Base-by-base conservation (phyloP, 2,329 filamentous ascomycete species). In the Microdochium nivale region DNA sequence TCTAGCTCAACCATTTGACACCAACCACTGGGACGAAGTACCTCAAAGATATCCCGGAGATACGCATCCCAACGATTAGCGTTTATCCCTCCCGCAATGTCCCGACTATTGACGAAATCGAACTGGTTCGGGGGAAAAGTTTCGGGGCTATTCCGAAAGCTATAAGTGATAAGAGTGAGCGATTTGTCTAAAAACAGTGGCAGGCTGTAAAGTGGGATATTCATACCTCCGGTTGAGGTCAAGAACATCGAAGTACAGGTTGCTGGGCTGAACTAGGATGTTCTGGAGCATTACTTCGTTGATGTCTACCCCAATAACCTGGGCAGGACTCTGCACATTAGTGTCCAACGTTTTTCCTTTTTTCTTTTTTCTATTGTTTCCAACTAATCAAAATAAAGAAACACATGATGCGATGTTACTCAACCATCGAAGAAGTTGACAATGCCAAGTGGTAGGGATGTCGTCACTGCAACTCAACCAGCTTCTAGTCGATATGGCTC, bases 1-100 rank as follows among this genome's bases (percentile, higher is more conserved):
- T 95, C 90, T 60, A 91, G 80, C 63, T 96, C 91, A n/a, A 88
- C 80, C 78, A 95, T 84, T 63, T 96, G 90, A 53, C 87, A 79
- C 89, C 90, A 96, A 1, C 91, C 90, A 2, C 84, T 86, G 5
- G 83, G 85, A 49, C 81, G 85, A 55, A 91, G 71, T 10, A 90
- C 77, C 23, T 81, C 77, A 57, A 81, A 79, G 54, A 95, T 87
- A 59, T 96, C 91, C 58, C 76, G 74, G 56, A 95, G 68, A 67
- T 95, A 96, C 30, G 77, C 76, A 51, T 72, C 69, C 91, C 91
- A 96, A 65, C 89, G 79, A 55, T 76, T 71, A 52, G 75, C 71
- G 61, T 91, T 77, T 60, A 95, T 87, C 0, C 88, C 90, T 23
- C 81, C 82, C 57, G 79, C 74, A 66, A 89, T 73, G 68, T 87